Conservation (phyloP, 345 rosid genomes). For the Cardiospermum halicacabum region DNA sequence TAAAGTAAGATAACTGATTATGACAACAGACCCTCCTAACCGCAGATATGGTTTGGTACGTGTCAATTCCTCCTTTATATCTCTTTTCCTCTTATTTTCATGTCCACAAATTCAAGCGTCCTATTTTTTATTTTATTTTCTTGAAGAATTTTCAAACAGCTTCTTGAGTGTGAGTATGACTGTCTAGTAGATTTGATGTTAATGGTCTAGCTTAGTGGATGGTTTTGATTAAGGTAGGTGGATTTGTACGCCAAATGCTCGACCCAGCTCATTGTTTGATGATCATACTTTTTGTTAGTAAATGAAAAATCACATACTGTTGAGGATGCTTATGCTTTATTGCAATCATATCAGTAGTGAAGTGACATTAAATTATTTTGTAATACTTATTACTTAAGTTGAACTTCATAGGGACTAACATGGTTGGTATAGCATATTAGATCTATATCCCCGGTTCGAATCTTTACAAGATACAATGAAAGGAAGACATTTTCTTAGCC, state of each 20-base stretch:
- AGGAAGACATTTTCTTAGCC: too few relatives aligned
- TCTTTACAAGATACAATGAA: too few relatives aligned
- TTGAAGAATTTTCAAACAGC: neutral
- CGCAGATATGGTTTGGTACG: neutral
- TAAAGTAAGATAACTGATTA: neutral
- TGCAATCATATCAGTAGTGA: neutral
- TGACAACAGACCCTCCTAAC: neutral
- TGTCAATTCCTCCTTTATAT: neutral
- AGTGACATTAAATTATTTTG: neutral
- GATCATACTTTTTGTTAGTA: neutral
- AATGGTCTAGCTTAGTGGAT: neutral
- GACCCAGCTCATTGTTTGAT: neutral
- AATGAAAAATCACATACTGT: neutral
- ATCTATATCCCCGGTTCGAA: too few relatives aligned
- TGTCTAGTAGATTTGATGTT: neutral
- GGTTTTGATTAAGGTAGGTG: neutral
- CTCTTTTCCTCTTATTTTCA: neutral
- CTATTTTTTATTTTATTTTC: neutral
- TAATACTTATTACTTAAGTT: neutral
- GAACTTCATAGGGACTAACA: neutral
- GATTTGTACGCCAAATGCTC: neutral
- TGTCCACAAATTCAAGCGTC: too few relatives aligned
- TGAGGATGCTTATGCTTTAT: neutral
- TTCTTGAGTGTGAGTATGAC: neutral
- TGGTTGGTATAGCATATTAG: too few relatives aligned